phyloP scores from a whole-genome alignment of 371 early-diverging fungal genomes.

The Mucor plumbeus region DNA sequence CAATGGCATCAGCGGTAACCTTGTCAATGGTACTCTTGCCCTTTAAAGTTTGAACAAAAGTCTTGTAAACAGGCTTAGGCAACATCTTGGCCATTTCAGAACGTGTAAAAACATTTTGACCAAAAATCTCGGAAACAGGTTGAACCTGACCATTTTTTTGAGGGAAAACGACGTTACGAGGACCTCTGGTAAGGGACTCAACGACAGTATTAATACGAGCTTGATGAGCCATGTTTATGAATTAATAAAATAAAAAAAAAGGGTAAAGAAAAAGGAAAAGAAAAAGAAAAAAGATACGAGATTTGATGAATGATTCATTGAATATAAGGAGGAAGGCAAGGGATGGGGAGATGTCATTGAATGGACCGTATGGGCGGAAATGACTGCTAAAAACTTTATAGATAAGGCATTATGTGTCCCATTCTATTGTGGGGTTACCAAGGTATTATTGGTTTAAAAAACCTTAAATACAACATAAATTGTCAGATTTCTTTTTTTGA shows the following conservation, averaged over 20 bases:
- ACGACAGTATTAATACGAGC: conserved; percentile 56
- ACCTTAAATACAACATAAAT: neutral
- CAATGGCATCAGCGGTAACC: conserved; percentile 95
- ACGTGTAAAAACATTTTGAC: conserved; percentile 90
- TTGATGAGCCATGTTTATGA: conserved; percentile 44
- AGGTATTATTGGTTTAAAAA: conserved; percentile 5
- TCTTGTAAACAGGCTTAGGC: conserved; percentile 93
- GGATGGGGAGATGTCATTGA: conserved; percentile 9
- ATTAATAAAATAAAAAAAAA: conserved; percentile 4
- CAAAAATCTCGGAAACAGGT: conserved; percentile 89
- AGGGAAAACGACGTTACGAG: conserved; percentile 77
- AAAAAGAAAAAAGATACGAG: neutral
- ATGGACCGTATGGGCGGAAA: neutral
- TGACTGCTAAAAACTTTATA: conserved; percentile 2
- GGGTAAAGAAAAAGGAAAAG: neutral
- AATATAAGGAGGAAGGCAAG: conserved; percentile 3
- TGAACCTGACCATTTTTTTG: conserved; percentile 69
- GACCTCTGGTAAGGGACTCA: conserved; percentile 54
- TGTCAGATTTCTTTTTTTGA: neutral
- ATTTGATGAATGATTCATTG: neutral
- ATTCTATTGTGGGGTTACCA: conserved; percentile 3
- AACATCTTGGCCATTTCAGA: conserved; percentile 85
- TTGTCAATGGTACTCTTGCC: conserved; percentile 90
- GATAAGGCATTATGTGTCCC: neutral
- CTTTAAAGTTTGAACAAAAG: conserved; percentile 86